These are phyloP conservation scores for Thalassiosira mediterranea DNA, from an alignment of 352 stramenopile species.

Conservation along the genomic window DNA sequence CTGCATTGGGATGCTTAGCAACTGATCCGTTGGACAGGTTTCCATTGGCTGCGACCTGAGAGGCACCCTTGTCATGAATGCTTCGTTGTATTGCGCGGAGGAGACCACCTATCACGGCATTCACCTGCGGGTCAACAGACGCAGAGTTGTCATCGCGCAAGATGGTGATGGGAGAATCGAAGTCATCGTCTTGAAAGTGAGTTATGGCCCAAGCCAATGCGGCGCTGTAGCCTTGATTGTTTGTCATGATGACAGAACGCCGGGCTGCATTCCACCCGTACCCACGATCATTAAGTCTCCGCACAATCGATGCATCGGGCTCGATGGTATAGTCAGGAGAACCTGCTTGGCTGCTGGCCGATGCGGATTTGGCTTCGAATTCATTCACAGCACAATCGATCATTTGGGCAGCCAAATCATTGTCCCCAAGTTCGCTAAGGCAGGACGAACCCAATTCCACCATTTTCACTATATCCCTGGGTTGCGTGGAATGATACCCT, in stretches of 20 bases:
- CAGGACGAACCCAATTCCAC: slow-evolving; percentile 43
- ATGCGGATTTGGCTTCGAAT: slow-evolving; percentile 18
- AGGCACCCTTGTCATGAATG: background rate
- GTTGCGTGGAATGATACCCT: background rate
- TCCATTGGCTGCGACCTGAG: background rate
- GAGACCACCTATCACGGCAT: slow-evolving; percentile 16
- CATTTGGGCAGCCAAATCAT: slow-evolving; percentile 9
- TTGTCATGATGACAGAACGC: slow-evolving; percentile 64
- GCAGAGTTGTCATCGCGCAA: slow-evolving; percentile 9
- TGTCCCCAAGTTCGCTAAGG: slow-evolving; percentile 20
- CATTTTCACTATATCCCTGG: slow-evolving; percentile 20
- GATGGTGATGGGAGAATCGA: slow-evolving; percentile 63
- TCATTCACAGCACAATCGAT: slow-evolving; percentile 20
- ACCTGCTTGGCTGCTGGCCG: slow-evolving; percentile 6
- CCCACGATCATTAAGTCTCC: slow-evolving; percentile 55
- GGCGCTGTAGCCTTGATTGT: slow-evolving; percentile 64
- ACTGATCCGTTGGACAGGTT: background rate
- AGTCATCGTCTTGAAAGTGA: slow-evolving; percentile 62
- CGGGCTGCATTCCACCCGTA: slow-evolving; percentile 73
- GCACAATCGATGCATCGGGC: slow-evolving; percentile 49
- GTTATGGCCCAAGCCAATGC: slow-evolving; percentile 74
- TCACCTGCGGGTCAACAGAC: slow-evolving; percentile 19
- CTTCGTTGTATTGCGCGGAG: slow-evolving; percentile 22
- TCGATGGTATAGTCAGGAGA: slow-evolving; percentile 18
- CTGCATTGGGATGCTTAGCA: slow-evolving; percentile 3